phyloP scores from a whole-genome alignment of 306 rosid genomes.

The Cucumis hystrix region DNA sequence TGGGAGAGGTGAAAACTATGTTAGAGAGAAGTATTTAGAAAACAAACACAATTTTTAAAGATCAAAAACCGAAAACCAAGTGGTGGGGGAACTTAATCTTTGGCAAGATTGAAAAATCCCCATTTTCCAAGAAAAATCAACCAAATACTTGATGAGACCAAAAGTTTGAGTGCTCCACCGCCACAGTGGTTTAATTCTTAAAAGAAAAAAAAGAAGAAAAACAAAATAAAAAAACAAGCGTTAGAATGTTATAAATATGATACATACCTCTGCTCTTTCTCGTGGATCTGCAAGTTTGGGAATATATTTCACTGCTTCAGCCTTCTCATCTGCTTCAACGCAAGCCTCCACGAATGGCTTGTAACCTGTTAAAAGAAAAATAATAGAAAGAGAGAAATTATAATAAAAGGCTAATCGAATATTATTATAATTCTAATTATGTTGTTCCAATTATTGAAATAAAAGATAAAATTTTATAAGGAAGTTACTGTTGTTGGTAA shows the following conservation, averaged over 20 bases:
- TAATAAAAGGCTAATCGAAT: background rate
- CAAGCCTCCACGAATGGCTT: constrained; percentile 97
- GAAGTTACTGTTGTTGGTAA: background rate
- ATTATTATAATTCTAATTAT: background rate
- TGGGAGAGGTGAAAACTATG: too few relatives aligned
- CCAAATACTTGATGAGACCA: background rate
- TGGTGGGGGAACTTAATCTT: too few relatives aligned
- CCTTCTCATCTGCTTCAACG: constrained; percentile 88
- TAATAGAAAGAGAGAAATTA: background rate
- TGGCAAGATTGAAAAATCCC: background rate
- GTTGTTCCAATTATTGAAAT: background rate
- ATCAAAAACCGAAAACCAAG: too few relatives aligned
- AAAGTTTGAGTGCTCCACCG: background rate
- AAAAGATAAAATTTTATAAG: background rate
- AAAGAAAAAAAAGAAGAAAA: too few relatives aligned
- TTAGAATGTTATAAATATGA: background rate
- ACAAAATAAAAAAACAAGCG: background rate
- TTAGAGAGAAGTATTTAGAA: too few relatives aligned
- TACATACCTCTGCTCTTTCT: constrained; percentile 96
- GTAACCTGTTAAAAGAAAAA: constrained; percentile 42
- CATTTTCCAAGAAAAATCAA: background rate
- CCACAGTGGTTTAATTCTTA: background rate
- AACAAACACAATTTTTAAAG: too few relatives aligned
- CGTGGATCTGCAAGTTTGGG: constrained; percentile 88
- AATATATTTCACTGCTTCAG: constrained; percentile 84